Evolutionary conservation across 2,329 filamentous ascomycete genomes (phyloP), one percentile per base, ranked within the genome.

Genomic region (Fusarium tjaetaba): DNA sequence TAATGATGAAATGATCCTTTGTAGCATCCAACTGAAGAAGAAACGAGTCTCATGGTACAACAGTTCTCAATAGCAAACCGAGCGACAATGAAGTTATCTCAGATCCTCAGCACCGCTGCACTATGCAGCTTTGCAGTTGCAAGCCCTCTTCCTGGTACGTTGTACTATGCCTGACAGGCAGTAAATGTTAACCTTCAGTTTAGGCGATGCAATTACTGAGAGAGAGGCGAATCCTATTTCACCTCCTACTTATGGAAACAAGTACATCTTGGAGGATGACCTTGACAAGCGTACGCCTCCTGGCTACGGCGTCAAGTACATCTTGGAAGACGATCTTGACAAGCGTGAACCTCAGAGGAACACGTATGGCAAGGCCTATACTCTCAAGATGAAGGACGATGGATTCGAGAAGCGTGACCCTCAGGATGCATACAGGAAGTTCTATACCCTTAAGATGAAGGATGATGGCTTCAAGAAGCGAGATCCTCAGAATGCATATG

Each of bases 101-200:
- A 38, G 11, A 26, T 36, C 7, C 14, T 66, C 22, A 41, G n/a
- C 4, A 22, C 36, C 13, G 60, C 30, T 14, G 22, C 38, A 5
- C 7, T 66, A 1, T 66, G 42, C 13, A 28, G 49, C 4, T 49
- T 65, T 28, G 30, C 42, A 51, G 13, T 13, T 24, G 49, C 60
- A 32, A 58, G 60, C 36, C 63, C 63, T 1, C 6, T 66, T 7
- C 60, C 49, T 14, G 36, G 63, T 57, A 13, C 22, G 34, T 20
- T 11, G 3, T 5, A 1, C 7, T 16, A 5, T 8, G 0, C 2
- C 0, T 6, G 6, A 1, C 3, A 5, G 10, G 15, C 7, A 22
- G 9, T 4, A 18, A 0, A 3, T 11, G 8, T 15, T 66, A 15
- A 66, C 7, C 2, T 14, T 22, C 0, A 11, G 3, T 13, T 4